Evolutionary conservation across 371 early-diverging fungal species (phyloP), one percentile per base, ranked within the genome.

Genomic region (Basidiobolus heterosporus): DNA sequence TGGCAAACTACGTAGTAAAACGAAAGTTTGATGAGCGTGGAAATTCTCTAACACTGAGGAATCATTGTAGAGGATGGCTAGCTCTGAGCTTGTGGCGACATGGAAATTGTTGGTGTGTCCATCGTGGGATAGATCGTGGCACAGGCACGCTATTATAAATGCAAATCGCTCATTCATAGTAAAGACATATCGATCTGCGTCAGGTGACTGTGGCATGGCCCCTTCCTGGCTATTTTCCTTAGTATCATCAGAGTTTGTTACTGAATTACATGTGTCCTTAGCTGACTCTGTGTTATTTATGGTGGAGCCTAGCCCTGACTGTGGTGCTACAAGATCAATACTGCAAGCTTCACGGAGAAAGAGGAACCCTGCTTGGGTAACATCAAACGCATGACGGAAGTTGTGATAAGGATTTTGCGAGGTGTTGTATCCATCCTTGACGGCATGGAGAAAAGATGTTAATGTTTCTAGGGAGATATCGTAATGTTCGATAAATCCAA

Each of bases 31-130:
- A 36, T 57, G 61, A 1, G 83, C 75, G 58, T 96, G 97, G 62
- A 87, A 90, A 59, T 85, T 91, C 65, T 96, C 97, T n/a, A 96
- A 67, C 3, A 91, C 87, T 9, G 30, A 0, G 91, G 83, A 30
- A 30, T 30, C 30, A 9, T 30, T 30, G 30, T 30, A 30, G 9
- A 30, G 48, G 77, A 74, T 65, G 91, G 90, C 60, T 92, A 90
- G 70, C 92, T 93, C 6, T 90, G 58, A 44, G 86, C 67, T 61
- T 0, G 83, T 79, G 1, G 77, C 69, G 39, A 84, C 68, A 74
- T 84, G 70, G 49, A 86, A 84, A 52, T 66, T 70, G 47, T 87
- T 88, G 56, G 78, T 87, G 19, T 85, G 76, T 23, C 88, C 87
- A 8, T 86, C 88, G 58, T 88, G 88, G 13, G 84, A 84, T 16